phyloP scores from a whole-genome alignment of 306 rosid genomes.

The Crotalaria pallida region DNA sequence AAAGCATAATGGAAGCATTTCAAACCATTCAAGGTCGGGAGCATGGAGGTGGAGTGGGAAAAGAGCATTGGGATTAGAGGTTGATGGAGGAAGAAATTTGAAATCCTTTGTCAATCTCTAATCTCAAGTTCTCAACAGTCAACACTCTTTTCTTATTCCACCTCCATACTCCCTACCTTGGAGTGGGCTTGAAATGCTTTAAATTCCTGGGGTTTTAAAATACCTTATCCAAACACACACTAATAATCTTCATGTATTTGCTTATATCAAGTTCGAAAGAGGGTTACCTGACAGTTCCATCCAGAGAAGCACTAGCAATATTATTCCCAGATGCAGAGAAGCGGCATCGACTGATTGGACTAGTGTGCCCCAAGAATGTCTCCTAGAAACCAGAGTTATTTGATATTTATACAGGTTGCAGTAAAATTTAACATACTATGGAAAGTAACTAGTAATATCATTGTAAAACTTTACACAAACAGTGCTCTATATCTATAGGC shows the following conservation, averaged over 20 bases:
- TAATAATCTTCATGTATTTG: neutral
- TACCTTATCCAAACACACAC: too few relatives aligned
- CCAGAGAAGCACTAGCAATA: constrained; percentile 93
- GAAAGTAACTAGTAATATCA: neutral
- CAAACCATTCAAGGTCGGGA: too few relatives aligned
- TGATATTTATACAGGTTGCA: constrained; percentile 29
- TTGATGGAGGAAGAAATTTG: too few relatives aligned
- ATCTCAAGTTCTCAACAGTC: too few relatives aligned
- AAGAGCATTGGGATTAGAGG: too few relatives aligned
- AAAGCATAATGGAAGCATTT: too few relatives aligned
- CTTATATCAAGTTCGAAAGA: neutral
- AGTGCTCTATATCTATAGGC: neutral
- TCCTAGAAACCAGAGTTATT: constrained; percentile 55
- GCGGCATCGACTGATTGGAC: constrained; percentile 85
- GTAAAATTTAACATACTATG: constrained; percentile 17
- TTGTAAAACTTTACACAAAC: neutral
- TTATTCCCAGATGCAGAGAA: constrained; percentile 93
- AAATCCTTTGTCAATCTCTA: too few relatives aligned
- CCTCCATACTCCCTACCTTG: too few relatives aligned
- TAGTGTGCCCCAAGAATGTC: constrained; percentile 95
- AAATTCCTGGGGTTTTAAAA: too few relatives aligned
- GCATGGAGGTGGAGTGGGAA: too few relatives aligned
- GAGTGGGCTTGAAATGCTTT: too few relatives aligned
- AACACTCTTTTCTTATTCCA: too few relatives aligned
- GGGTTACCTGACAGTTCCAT: constrained; percentile 90